Percentiles rank a stretch among this genome's conserved stretches.
These are phyloP conservation scores for Citrus hindsii DNA, from an alignment of 345 rosid genomes.

Conservation along the genomic window DNA sequence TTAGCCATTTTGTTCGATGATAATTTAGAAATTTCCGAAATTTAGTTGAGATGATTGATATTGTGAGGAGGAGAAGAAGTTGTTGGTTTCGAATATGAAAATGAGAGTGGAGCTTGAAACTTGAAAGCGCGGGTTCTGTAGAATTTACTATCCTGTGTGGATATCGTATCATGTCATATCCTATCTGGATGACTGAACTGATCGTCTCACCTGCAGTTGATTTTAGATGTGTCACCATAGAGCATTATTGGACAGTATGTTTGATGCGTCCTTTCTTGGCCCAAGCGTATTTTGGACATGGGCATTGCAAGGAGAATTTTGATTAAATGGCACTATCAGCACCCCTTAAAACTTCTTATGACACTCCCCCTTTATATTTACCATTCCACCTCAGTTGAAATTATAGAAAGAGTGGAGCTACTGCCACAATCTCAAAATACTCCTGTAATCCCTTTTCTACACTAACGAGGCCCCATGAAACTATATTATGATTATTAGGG, in stretches of 20 bases:
- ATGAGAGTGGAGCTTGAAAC: not conserved
- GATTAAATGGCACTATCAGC: no score
- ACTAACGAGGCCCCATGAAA: no score
- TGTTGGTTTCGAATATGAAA: no score
- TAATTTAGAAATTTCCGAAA: not conserved
- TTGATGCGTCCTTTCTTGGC: no score
- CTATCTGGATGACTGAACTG: not conserved
- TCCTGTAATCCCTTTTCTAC: no score
- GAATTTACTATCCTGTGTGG: no score
- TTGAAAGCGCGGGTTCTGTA: not conserved
- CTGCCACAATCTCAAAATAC: no score
- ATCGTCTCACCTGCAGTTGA: not conserved
- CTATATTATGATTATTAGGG: no score
- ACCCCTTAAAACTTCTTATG: accelerated
- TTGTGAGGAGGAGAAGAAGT: not conserved
- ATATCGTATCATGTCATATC: not conserved
- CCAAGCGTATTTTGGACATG: not conserved
- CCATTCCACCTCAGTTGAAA: no score
- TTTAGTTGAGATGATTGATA: not conserved
- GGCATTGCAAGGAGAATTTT: not conserved
- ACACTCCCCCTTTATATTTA: no score
- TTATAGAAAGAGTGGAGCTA: no score
- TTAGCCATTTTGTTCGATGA: constrained; percentile 14
- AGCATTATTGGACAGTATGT: not conserved
- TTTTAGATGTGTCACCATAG: not conserved